Conservation (phyloP, 768 basidiomycete genomes). For the Amanita pseudoporphyria region DNA sequence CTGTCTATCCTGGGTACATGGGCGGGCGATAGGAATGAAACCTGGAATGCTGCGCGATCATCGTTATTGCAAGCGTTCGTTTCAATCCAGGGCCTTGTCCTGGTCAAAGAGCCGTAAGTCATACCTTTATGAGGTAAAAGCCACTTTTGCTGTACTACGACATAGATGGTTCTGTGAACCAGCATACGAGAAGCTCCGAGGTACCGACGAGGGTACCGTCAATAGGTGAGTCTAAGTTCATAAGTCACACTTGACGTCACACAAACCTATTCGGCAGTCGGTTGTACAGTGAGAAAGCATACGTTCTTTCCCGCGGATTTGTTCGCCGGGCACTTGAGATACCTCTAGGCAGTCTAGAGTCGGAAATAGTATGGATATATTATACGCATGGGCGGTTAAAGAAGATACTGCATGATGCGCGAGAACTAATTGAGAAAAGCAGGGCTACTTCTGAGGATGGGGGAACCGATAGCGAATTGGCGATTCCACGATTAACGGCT, state of each 20-base stretch:
- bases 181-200: slow-evolving; percentile 85
- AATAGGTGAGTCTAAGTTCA: slow-evolving; percentile 49
- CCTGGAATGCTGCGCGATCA: slow-evolving; percentile 77
- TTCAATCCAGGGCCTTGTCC: slow-evolving; percentile 87
- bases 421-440: slow-evolving; percentile 61
- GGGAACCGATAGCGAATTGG: slow-evolving; percentile 29
- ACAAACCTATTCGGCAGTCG: slow-evolving; percentile 43
- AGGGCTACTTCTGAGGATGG: slow-evolving; percentile 22
- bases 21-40: slow-evolving; percentile 82
- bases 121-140: background rate
- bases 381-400: slow-evolving; percentile 50
- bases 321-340: slow-evolving; percentile 82
- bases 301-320: slow-evolving; percentile 83
- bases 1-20: slow-evolving; percentile 88
- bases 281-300: slow-evolving; percentile 89
- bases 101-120: slow-evolving; percentile 86
- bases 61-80: slow-evolving; percentile 88
- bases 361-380: slow-evolving; percentile 71
- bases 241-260: background rate
- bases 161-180: slow-evolving; percentile 88
- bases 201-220: slow-evolving; percentile 82
- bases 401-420: slow-evolving; percentile 59
- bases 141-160: slow-evolving; percentile 1
- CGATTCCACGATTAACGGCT: slow-evolving; percentile 68
- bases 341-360: slow-evolving; percentile 60